These are phyloP conservation scores for Candida orba DNA, from an alignment of 805 yeast species.

Conservation along the genomic window DNA sequence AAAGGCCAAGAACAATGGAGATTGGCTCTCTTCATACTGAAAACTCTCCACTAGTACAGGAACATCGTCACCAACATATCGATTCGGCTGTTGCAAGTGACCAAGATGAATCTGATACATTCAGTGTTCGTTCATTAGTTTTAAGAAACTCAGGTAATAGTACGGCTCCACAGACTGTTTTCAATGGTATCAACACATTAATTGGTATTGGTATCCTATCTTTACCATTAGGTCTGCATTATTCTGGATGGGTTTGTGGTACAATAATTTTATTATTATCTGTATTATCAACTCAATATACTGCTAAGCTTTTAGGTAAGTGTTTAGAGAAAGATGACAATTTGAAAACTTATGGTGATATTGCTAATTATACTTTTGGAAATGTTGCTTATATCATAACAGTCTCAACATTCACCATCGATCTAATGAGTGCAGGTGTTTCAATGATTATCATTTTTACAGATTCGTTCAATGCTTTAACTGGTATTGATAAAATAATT, in stretches of 20 bases:
- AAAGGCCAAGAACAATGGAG: slow-evolving; percentile 14
- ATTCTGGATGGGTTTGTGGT: slow-evolving; percentile 63
- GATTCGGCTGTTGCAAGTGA: slow-evolving; percentile 1
- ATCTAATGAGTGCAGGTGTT: slow-evolving; percentile 53
- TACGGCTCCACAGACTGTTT: slow-evolving; percentile 68
- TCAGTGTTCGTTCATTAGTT: slow-evolving; percentile 13
- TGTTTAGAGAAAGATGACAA: slow-evolving; percentile 34
- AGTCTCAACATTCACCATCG: slow-evolving; percentile 44
- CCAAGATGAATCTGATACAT: slow-evolving; percentile 1
- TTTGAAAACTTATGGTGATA: slow-evolving; percentile 50
- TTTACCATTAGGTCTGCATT: slow-evolving; percentile 58
- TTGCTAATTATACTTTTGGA: slow-evolving; percentile 48
- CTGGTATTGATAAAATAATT: slow-evolving; percentile 29
- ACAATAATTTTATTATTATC: slow-evolving; percentile 33
- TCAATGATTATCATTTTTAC: slow-evolving; percentile 53
- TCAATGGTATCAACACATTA: slow-evolving; percentile 69
- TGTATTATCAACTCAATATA: slow-evolving; percentile 43
- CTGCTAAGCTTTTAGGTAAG: slow-evolving; percentile 48
- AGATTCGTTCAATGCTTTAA: slow-evolving; percentile 50
- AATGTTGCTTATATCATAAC: slow-evolving; percentile 34
- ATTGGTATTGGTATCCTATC: slow-evolving; percentile 74
- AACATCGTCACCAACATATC: background rate
- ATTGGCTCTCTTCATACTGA: slow-evolving; percentile 14
- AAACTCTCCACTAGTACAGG: slow-evolving; percentile 7
- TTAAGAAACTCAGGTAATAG: slow-evolving; percentile 31